Conservation (phyloP, 116 monocot species). For the Papilionanthe hybrid region DNA sequence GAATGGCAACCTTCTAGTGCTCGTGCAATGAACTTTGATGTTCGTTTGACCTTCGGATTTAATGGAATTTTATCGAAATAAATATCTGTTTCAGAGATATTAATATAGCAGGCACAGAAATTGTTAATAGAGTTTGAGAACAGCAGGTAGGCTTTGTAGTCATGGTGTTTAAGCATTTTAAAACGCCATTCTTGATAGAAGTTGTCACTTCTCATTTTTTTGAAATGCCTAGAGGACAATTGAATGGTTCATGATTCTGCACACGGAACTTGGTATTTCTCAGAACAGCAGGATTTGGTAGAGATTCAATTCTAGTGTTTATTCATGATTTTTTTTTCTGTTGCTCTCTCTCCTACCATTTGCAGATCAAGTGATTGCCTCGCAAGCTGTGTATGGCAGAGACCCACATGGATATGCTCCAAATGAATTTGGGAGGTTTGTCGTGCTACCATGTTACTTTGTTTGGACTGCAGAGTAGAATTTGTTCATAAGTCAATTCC, state of each 20-base stretch:
- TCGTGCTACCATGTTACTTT: background rate
- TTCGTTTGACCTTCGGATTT: too few species aligned
- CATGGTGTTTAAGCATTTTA: background rate
- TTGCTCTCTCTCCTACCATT: background rate
- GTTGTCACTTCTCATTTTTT: background rate
- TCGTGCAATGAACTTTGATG: too few species aligned
- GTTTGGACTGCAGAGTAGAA: background rate
- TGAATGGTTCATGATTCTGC: background rate
- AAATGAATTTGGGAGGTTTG: conserved; percentile 53
- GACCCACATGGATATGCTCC: conserved; percentile 25
- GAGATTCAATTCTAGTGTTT: background rate
- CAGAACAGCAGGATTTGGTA: background rate
- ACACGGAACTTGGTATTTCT: background rate
- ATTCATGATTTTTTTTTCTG: background rate
- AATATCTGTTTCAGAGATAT: too few species aligned
- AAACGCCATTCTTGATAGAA: background rate
- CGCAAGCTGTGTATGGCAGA: conserved; percentile 35
- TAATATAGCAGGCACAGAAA: background rate
- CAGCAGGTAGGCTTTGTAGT: background rate
- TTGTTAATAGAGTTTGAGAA: background rate
- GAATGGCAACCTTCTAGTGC: background rate
- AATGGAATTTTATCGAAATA: too few species aligned
- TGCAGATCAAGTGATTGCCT: conserved; percentile 46
- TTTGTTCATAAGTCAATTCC: background rate
- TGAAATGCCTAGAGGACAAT: background rate